Conservation (phyloP, 2,329 filamentous ascomycete genomes). For the Cladosporium phlei region DNA sequence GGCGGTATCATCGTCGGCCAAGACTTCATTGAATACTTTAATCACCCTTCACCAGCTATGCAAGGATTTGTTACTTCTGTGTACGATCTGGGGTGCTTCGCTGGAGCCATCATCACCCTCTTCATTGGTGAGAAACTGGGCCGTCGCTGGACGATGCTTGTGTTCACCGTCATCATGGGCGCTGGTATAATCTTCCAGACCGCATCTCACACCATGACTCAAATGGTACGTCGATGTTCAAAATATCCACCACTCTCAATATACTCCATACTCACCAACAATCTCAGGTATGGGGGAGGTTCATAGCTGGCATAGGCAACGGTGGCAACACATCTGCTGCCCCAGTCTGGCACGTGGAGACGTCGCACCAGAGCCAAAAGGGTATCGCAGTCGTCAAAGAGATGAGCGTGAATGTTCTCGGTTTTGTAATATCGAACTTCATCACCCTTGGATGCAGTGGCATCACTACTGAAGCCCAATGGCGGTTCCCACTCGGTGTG, state of each 20-base stretch:
- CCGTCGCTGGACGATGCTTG: constrained; percentile 25
- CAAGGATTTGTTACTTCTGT: constrained; percentile 16
- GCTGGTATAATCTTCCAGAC: constrained; percentile 37
- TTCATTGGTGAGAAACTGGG: constrained; percentile 27
- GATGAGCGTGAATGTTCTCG: constrained; percentile 22
- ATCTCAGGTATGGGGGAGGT: constrained; percentile 33
- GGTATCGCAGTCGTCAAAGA: constrained; percentile 21
- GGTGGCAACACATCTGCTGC: constrained; percentile 33
- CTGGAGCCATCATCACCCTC: constrained; percentile 24
- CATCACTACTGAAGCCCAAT: constrained; percentile 19
- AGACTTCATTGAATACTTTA: constrained; percentile 13
- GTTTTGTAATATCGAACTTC: constrained; percentile 20
- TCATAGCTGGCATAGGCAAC: constrained; percentile 38
- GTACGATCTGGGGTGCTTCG: constrained; percentile 25
- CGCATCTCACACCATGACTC: constrained; percentile 32
- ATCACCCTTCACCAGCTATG: constrained; percentile 8
- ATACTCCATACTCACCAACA: background rate
- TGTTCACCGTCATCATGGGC: constrained; percentile 32
- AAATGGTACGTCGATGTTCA: constrained; percentile 24
- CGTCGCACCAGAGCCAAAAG: constrained; percentile 18
- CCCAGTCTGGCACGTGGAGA: constrained; percentile 39
- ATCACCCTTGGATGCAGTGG: constrained; percentile 23
- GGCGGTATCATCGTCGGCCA: constrained; percentile 9
- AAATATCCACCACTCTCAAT: background rate
- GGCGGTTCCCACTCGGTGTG: constrained; percentile 20